phyloP scores from a whole-genome alignment of 2,329 filamentous ascomycete species.

The Lecanosticta acicola region DNA sequence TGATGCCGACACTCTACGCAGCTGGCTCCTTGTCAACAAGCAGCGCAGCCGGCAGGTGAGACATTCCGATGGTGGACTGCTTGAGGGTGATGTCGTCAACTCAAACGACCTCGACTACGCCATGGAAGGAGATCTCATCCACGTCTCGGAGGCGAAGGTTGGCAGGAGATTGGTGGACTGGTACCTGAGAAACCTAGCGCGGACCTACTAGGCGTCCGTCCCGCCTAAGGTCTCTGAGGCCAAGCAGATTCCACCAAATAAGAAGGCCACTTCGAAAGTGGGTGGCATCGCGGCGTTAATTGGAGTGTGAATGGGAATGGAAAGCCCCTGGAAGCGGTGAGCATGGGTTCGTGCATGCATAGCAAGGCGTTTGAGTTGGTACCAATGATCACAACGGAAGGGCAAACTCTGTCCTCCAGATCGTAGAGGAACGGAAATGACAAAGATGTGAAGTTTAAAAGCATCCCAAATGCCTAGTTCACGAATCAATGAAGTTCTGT shows the following conservation, averaged over 20 bases:
- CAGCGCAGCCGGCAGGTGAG: constrained; percentile 94
- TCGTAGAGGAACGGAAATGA: neutral
- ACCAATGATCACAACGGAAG: neutral
- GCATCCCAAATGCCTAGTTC: too few species aligned
- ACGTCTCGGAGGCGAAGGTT: constrained; percentile 98
- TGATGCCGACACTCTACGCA: constrained; percentile 89
- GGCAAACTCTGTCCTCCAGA: neutral
- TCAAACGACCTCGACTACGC: constrained; percentile 96
- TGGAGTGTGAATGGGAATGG: neutral
- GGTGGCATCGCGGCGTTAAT: constrained; percentile 1
- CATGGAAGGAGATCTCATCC: constrained; percentile 92
- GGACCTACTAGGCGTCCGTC: constrained; percentile 66
- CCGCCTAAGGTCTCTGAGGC: neutral
- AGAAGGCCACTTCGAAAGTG: neutral
- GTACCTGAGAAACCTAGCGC: constrained; percentile 94
- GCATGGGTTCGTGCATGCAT: constrained; percentile 5
- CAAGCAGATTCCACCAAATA: neutral
- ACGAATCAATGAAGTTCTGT: too few species aligned
- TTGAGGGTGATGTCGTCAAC: constrained; percentile 90
- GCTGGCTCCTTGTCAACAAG: constrained; percentile 95
- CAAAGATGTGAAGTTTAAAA: neutral
- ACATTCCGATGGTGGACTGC: constrained; percentile 82
- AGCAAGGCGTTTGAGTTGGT: constrained; percentile 6
- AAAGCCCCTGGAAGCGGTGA: constrained; percentile 1
- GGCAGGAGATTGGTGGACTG: constrained; percentile 96